A percentile compares a stretch with the other conserved stretches of the same genome.
phyloP scores from a whole-genome alignment of 73 alveolate genomes.

The Tetrahymena malaccensis region DNA sequence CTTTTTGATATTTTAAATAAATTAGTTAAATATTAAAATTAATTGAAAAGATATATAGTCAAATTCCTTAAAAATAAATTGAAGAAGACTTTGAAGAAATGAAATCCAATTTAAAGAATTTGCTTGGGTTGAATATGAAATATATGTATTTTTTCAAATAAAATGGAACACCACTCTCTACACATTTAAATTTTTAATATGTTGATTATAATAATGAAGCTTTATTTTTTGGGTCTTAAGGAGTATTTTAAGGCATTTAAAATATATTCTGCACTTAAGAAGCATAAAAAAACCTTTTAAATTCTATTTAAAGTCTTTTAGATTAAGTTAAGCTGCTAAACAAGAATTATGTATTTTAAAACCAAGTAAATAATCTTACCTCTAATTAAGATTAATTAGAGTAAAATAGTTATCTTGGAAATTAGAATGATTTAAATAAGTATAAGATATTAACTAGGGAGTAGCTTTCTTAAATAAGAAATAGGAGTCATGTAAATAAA shows the following conservation, averaged over 20 bases:
- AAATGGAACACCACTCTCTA: not conserved
- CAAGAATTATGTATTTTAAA: not conserved
- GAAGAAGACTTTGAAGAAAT: not conserved
- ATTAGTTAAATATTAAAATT: too few species aligned
- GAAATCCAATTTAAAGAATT: not conserved
- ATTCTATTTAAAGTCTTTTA: not conserved
- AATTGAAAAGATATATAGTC: not conserved
- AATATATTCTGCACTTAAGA: not conserved
- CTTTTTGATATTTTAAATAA: too few species aligned
- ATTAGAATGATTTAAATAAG: not conserved
- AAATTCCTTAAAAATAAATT: not conserved
- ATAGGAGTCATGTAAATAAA: not conserved
- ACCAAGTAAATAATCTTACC: not conserved
- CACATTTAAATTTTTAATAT: not conserved
- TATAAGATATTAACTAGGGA: not conserved
- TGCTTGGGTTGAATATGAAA: not conserved
- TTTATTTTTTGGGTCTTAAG: not conserved
- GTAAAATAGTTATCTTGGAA: not conserved
- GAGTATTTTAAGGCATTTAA: not conserved
- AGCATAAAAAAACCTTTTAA: not conserved
- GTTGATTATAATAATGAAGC: not conserved
- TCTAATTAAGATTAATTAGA: not conserved
- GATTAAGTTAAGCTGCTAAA: not conserved
- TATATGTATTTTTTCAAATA: not conserved
- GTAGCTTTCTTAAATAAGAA: not conserved